Conservation (phyloP, 805 yeast species). For the Lachancea kluyveri region DNA sequence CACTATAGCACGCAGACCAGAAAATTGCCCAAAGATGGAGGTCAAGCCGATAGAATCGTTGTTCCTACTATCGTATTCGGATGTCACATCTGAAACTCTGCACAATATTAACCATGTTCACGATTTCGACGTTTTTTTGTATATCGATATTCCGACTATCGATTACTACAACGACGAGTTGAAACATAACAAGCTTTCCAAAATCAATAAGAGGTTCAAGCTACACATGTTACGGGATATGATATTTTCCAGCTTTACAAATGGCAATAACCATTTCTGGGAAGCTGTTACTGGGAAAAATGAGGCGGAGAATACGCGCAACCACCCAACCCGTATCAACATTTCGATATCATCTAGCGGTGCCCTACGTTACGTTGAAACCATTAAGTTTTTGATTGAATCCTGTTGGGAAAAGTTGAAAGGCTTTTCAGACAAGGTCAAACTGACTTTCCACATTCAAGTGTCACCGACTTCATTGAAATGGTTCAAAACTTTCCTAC, state of each 20-base stretch:
- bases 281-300: conserved; percentile 8
- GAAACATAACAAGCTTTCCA: conserved; percentile 20
- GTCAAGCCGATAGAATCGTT: conserved; percentile 25
- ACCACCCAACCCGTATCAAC: conserved; percentile 8
- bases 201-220: conserved; percentile 26
- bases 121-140: conserved; percentile 21
- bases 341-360: conserved; percentile 23
- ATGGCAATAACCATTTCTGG: conserved; percentile 24
- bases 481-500: conserved; percentile 29
- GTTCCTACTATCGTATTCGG: conserved; percentile 26
- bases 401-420: conserved; percentile 15
- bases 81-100: conserved; percentile 13
- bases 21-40: conserved; percentile 17
- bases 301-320: conserved; percentile 1
- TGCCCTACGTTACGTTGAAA: conserved; percentile 30
- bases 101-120: conserved; percentile 6
- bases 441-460: conserved; percentile 18
- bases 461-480: conserved; percentile 26
- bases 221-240: conserved; percentile 21
- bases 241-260: conserved; percentile 22
- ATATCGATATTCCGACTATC: conserved; percentile 30
- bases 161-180: conserved; percentile 31
- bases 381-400: conserved; percentile 27
- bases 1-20: background rate
- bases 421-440: conserved; percentile 6